A percentile compares a stretch with the other conserved stretches of the same genome.
Conservation (phyloP, 1,284 basidiomycete species). For the Ganoderma lingzhi region DNA sequence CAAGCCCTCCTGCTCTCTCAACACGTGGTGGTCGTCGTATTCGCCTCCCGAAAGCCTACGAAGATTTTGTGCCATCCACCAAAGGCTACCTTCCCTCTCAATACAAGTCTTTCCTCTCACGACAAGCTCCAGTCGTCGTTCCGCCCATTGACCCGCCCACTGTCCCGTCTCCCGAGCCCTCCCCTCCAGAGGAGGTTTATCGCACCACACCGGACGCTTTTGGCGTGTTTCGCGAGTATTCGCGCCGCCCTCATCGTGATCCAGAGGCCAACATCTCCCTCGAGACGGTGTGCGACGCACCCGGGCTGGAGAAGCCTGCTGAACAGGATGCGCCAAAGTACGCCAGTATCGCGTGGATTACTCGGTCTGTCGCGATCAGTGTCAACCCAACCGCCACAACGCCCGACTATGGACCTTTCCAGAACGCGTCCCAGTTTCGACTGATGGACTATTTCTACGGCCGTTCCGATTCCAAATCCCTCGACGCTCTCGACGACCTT, state of each 20-base stretch:
- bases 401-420: not conserved
- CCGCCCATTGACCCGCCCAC: no score
- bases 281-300: not conserved
- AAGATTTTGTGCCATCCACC: no score
- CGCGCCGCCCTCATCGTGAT: conserved; percentile 4
- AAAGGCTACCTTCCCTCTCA: no score
- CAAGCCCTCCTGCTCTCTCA: no score
- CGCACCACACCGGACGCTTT: not conserved
- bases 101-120: no score
- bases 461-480: not conserved
- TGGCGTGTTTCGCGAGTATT: conserved; percentile 12
- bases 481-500: conserved; percentile 12
- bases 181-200: not conserved
- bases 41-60: no score
- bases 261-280: conserved; percentile 10
- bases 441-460: conserved; percentile 13
- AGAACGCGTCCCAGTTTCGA: conserved; percentile 7
- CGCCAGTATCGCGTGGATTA: conserved; percentile 13
- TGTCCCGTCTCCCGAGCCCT: no score
- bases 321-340: not conserved
- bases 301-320: not conserved
- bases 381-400: not conserved
- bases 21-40: no score
- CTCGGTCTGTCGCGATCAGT: not conserved
- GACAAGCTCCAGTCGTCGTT: no score